Evolutionary conservation across 2,329 filamentous ascomycete genomes (phyloP).

Genomic region (Ceratocystiopsis brevicomis): DNA sequence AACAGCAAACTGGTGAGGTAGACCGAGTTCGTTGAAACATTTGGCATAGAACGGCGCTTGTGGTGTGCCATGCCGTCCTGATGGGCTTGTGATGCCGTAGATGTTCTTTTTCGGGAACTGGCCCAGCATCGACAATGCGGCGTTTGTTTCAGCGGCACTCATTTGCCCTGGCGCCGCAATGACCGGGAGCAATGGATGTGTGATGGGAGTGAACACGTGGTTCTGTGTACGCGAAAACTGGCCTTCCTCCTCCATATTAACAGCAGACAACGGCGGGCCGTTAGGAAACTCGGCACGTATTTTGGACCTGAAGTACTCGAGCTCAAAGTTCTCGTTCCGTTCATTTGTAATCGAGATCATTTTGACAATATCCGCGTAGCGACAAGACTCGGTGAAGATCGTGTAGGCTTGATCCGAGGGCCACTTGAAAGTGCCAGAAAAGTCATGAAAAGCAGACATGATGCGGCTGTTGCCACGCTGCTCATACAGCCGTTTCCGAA

Average conservation of each 20-base stretch:
- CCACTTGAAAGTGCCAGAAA: slow-evolving; percentile 71
- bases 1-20: slow-evolving; percentile 64
- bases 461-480: slow-evolving; percentile 62
- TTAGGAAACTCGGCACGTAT: slow-evolving; percentile 51
- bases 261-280: slow-evolving; percentile 56
- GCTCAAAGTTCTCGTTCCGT: slow-evolving; percentile 73
- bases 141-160: slow-evolving; percentile 71
- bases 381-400: slow-evolving; percentile 51
- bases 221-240: slow-evolving; percentile 72
- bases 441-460: slow-evolving; percentile 85
- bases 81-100: slow-evolving; percentile 58
- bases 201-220: slow-evolving; percentile 74
- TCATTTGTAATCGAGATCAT: slow-evolving; percentile 75
- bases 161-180: slow-evolving; percentile 75
- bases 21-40: slow-evolving; percentile 62
- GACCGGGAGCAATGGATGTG: slow-evolving; percentile 64
- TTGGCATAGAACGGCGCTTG: slow-evolving; percentile 77
- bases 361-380: slow-evolving; percentile 72
- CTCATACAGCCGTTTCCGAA: slow-evolving; percentile 47
- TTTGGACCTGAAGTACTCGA: slow-evolving; percentile 71
- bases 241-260: slow-evolving; percentile 77
- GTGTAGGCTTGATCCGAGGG: slow-evolving; percentile 51
- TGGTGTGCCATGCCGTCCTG: slow-evolving; percentile 42
- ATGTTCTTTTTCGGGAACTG: slow-evolving; percentile 64
- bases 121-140: slow-evolving; percentile 57